Conservation (phyloP, 768 basidiomycete genomes). For the Lentinula boryana region DNA sequence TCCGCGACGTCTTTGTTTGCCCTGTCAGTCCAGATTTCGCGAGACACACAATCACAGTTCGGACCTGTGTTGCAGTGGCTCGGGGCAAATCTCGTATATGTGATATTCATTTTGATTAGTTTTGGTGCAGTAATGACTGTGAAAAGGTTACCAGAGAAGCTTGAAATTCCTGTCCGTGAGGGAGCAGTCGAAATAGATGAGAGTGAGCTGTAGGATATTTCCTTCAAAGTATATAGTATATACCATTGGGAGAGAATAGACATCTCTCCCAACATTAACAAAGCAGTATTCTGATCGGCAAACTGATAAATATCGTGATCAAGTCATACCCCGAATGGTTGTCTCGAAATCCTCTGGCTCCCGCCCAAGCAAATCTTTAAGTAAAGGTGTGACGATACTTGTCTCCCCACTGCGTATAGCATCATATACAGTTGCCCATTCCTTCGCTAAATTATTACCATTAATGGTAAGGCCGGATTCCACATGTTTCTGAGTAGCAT, state of each 20-base stretch:
- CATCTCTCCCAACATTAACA: too few species aligned
- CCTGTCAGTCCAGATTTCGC: conserved; percentile 29
- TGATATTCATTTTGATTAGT: neutral
- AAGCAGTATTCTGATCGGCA: neutral
- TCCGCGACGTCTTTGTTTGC: conserved; percentile 43
- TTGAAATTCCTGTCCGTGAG: neutral
- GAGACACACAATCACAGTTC: neutral
- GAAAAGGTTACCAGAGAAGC: neutral
- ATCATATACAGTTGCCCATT: conserved; percentile 4
- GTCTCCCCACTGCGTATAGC: neutral
- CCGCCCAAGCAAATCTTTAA: neutral
- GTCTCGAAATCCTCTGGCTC: conserved; percentile 3
- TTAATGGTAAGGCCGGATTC: neutral
- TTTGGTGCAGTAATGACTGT: neutral
- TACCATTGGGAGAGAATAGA: neutral
- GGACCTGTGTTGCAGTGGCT: conserved; percentile 19
- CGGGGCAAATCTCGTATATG: conserved; percentile 34
- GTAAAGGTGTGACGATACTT: neutral
- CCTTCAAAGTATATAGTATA: neutral
- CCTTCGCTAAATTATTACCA: neutral
- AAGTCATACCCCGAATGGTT: neutral
- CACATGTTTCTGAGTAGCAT: neutral
- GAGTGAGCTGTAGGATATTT: neutral
- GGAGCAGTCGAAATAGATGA: neutral
- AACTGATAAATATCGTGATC: neutral